Base-by-base conservation (phyloP, 495 filamentous ascomycete genomes). In the Physcia stellaris region DNA sequence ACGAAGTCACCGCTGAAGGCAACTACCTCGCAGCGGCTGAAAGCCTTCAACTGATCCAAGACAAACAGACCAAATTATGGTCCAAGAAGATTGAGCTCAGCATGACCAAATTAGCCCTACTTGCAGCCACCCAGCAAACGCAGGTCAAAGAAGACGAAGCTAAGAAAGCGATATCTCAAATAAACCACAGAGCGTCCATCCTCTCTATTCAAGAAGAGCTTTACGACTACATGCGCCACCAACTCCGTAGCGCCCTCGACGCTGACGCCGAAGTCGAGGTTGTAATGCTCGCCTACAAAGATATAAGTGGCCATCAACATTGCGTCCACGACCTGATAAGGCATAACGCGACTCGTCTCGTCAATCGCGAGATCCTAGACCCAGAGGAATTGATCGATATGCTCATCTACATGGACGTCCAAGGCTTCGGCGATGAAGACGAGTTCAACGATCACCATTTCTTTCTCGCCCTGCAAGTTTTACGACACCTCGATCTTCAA, bases 21-120 rank as follows among this genome's bases (percentile, higher is more conserved):
- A 71, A 90, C 37, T 88, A 81, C 45, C 61, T 69, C 23, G 64
- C 64, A 40, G 87, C 88, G 11, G 76, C 76, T 7, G 56, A 71
- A 21, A 76, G 68, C 1, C 67, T 98, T 20, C 57, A 69, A 7
- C 58, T 82, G 4, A 86, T 81, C 7, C 56, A 74, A 24, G 59
- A 63, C 20, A 68, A 70, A 30, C 83, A 94, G 50, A 68, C 71
- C 30, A 75, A 85, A 35, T 54, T 88, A 7, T 94, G 86, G 86
- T 81, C 69, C 56, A 84, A 88, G 56, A 90, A 90, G 53, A 79
- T 92, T 24, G 76, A 94, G 53, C 62, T 94, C n/a, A 87, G 83
- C 32, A 65, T 96, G 16, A 76, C 81, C 9, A 94, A 93, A 57
- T 62, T 98, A 6, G 71, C 82, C 11, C 67, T 79, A 41, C 54